Evolutionary conservation across 1,139 yeast genomes (phyloP), one percentile per base, ranked within the genome.

Genomic region (Lodderomyces oxycetoniae): DNA sequence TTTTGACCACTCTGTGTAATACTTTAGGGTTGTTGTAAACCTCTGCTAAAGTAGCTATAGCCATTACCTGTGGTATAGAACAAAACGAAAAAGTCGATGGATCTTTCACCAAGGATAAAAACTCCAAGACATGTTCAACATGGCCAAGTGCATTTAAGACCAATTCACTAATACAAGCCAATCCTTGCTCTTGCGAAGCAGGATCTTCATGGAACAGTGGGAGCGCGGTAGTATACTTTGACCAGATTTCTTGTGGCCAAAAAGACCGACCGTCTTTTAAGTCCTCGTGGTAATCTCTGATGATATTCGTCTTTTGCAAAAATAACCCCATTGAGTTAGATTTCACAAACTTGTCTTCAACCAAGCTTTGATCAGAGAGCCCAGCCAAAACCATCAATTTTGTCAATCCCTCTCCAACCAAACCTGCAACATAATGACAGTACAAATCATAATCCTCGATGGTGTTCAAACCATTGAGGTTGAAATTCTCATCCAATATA

Each of bases 41-140:
- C 38, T 81, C 69, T 17, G 91, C 89, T 49, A 91, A 68, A 0
- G 97, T 87, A 6, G 97, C 96, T 55, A 91, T 82, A 27, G 97
- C 96, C 98, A 91, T 91, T 21, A 89, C 96, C 61, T 91, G 98
- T 13, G 98, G 98, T 53, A 91, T 91, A 12, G 96, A 89, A 63
- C 97, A 89, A 66, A 91, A 91, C 46, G 80, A 82, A 67, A 87
- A 91, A 34, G 83, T 65, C 0, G 95, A 78, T 37, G 84, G 86
- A 52, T 93, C 98, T 41, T 75, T 74, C 32, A 91, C 76, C 46
- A 80, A 68, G 17, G 93, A 74, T 39, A 93, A 70, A 54, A 85
- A 93, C 37, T 74, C 74, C 49, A 93, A 69, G 23, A 81, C 85
- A 51, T 87, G 93, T 37, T 74, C 75, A 28, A 77, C 91, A 50